Evolutionary conservation across 306 rosid genomes (phyloP).

Genomic region (Sicyos edulis): DNA sequence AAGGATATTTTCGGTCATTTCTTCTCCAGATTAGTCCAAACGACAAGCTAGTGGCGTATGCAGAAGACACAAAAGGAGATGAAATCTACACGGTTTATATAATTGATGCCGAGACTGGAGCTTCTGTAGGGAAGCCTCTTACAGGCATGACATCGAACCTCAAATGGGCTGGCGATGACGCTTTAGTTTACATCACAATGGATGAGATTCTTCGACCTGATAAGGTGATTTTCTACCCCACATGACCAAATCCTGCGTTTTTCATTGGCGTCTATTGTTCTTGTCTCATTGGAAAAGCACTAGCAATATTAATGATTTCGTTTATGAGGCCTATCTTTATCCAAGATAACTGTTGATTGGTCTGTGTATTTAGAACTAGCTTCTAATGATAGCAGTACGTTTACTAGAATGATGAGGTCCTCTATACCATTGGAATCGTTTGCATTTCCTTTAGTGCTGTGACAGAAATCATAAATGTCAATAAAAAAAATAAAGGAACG

Average conservation of each 20-base stretch:
- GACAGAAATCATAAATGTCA: no score
- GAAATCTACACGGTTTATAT: constrained; percentile 72
- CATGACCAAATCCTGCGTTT: neutral
- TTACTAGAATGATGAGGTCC: neutral
- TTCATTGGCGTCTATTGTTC: neutral
- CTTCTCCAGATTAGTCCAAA: constrained; percentile 72
- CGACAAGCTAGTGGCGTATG: constrained; percentile 72
- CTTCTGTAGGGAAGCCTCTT: constrained; percentile 55
- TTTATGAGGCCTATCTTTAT: neutral
- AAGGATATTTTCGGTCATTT: neutral
- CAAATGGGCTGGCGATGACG: constrained; percentile 67
- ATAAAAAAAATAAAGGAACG: no score
- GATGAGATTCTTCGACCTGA: constrained; percentile 81
- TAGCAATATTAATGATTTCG: neutral
- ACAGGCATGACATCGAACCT: constrained; percentile 43
- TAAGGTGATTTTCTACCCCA: constrained; percentile 44
- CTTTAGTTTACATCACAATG: constrained; percentile 73
- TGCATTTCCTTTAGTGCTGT: neutral
- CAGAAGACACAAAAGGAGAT: constrained; percentile 88
- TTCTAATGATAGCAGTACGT: neutral
- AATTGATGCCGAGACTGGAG: constrained; percentile 65
- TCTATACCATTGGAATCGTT: neutral
- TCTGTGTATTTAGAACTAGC: neutral
- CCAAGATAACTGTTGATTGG: neutral
- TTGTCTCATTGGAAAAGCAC: neutral